Evolutionary conservation across 176 grass and related monocot genomes (phyloP), one percentile per base, ranked within the genome.

Genomic region (Oryza officinalis): DNA sequence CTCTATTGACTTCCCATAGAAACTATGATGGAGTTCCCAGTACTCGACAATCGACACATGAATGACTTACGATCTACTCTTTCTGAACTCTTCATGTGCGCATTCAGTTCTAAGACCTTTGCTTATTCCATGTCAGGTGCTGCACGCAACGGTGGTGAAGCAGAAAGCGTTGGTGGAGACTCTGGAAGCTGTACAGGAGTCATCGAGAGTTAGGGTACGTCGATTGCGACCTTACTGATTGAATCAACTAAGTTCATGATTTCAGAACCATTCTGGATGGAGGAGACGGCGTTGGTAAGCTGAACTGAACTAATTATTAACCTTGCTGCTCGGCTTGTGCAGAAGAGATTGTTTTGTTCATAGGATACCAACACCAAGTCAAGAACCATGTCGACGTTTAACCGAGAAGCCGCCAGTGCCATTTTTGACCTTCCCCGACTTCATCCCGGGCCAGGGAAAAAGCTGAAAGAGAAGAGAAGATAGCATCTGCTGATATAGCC

Each of bases 301-400:
- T 63, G 28, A 83, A 50, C 25, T 70, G 37, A 79, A 50, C 49
- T 44, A 28, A 77, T 10, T n/a, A n/a, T n/a, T n/a, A n/a, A 20
- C 10, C 2, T 9, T 22, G 4, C 20, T 41, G 26, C 13, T 20
- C 23, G 30, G 27, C n/a, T 69, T 60, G 12, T 80, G 79, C 91
- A 97, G 94, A 94, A 86, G 83, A 79, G 94, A 81, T 50, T 80
- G 84, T 94, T 97, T 44, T 97, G 94, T 88, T 87, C 66, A 86
- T 90, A 97, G 86, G 78, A 73, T 46, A 14, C 65, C 25, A 17
- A 18, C 83, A 74, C 67, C 71, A 26, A 22, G 25, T 40, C 47
- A 15, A 11, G 2, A 12, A 79, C 68, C 44, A 75, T 50, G 64
- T 27, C 64, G 40, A 84, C 64, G 59, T 41, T 75, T 80, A 83